These are phyloP conservation scores for Gymnopilus dilepis DNA, from an alignment of 768 basidiomycete genomes.

Conservation along the genomic window DNA sequence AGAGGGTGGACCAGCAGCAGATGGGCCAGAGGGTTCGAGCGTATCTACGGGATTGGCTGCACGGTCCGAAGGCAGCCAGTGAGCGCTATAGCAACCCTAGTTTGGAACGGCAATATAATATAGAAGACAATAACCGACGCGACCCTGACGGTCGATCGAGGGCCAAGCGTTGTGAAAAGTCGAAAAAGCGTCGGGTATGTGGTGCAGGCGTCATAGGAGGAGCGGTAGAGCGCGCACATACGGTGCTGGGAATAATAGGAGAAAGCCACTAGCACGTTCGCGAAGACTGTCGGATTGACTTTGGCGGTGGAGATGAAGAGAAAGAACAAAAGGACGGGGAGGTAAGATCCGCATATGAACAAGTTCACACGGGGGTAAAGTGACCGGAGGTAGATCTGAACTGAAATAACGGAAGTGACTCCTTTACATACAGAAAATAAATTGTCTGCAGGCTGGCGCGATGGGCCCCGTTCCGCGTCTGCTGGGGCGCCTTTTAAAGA, in stretches of 20 bases:
- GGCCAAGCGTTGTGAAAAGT: not conserved
- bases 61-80: not conserved
- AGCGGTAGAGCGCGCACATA: not conserved
- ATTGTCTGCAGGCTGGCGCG: conserved; percentile 21
- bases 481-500: conserved; percentile 10
- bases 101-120: not conserved
- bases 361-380: conserved; percentile 23
- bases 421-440: conserved; percentile 23
- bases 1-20: not conserved
- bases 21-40: not conserved
- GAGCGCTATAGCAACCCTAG: conserved; percentile 13
- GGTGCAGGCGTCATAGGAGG: not conserved
- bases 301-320: conserved; percentile 7
- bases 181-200: not conserved
- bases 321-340: conserved; percentile 16
- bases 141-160: conserved; percentile 3
- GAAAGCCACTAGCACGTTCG: not conserved
- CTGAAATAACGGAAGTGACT: conserved; percentile 22
- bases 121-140: conserved; percentile 9
- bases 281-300: not conserved
- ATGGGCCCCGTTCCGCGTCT: conserved; percentile 19
- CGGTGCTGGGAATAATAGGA: not conserved
- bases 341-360: conserved; percentile 11
- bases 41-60: not conserved
- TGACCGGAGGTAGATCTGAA: conserved; percentile 14